phyloP scores from a whole-genome alignment of 2,329 filamentous ascomycete species.

The Penicillium paneum region DNA sequence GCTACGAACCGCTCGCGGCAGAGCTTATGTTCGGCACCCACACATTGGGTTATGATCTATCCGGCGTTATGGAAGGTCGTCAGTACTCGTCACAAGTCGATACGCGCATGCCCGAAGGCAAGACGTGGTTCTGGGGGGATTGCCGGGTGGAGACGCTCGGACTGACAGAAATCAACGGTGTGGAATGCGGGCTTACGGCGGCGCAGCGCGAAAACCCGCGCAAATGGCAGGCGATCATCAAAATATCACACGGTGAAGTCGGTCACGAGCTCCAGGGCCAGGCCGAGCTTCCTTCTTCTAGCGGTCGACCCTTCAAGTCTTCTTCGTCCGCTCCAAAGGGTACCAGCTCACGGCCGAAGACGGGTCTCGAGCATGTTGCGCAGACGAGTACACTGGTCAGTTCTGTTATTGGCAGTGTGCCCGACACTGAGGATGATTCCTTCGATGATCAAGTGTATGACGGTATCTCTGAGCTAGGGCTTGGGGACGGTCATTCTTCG shows the following conservation, averaged over 20 bases:
- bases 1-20: conserved; percentile 52
- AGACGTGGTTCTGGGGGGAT: conserved; percentile 58
- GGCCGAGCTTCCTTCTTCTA: conserved; percentile 26
- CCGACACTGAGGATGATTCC: background rate
- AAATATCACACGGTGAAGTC: conserved; percentile 40
- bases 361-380: conserved; percentile 30
- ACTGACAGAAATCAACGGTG: conserved; percentile 53
- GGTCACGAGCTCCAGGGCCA: conserved; percentile 23
- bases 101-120: conserved; percentile 45
- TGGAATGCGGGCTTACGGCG: conserved; percentile 50
- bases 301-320: background rate
- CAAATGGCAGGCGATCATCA: conserved; percentile 48
- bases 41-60: conserved; percentile 46
- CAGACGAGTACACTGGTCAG: conserved; percentile 43
- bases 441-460: background rate
- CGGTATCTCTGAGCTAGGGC: background rate
- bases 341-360: background rate
- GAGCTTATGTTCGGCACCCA: conserved; percentile 43
- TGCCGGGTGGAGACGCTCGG: conserved; percentile 55
- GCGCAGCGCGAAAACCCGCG: conserved; percentile 42
- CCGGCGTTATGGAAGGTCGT: conserved; percentile 47
- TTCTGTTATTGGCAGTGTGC: conserved; percentile 1
- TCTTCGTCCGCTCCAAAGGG: background rate
- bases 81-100: conserved; percentile 48
- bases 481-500: background rate